Evolutionary conservation across 169 alveolate genomes (phyloP), one percentile per base, ranked within the genome.

Genomic region (Plasmodium fragile): DNA sequence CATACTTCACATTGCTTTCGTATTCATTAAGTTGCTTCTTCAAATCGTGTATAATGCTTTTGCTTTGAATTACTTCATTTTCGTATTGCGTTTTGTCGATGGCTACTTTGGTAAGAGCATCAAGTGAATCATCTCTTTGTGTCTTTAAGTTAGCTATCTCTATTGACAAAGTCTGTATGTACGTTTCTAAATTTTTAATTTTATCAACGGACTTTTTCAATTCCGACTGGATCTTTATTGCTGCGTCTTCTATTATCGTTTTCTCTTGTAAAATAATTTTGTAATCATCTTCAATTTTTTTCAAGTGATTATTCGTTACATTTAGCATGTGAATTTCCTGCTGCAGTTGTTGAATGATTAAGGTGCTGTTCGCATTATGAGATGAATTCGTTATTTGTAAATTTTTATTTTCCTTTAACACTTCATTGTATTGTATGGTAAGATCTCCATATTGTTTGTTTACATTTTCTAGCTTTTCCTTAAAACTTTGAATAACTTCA

Each of bases 81-180:
- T 87, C 93, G 70, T 78, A 87, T 55, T 87, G 93, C 25, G 93
- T 87, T 87, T 87, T 87, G 72, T 87, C 93, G 49, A 87, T 87
- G 18, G 93, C 93, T 55, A 87, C 87, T 87, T 87, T 87, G 45
- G 93, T 87, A 30, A 87, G 16, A 25, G 93, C 93, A 87, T 87
- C 93, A 41, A 87, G 49, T 1, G 93, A 87, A 39, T 87, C 93
- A 78, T 87, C 93, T 45, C 93, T 52, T 59, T 87, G 93, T 59
- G 90, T 52, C 32, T 87, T 87, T 49, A 87, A 39, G 22, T 87
- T 87, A 10, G 81, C 45, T 8, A 87, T 87, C 70, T 87, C 93
- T 0, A 87, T 39, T 11, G 93, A 87, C 55, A 87, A 32, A 71
- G 93, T 87, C 34, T 87, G 93, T 13, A 87, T 87, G 52, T 87